phyloP scores from a whole-genome alignment of 257 asterid species.

The Forsythia viridissima region DNA sequence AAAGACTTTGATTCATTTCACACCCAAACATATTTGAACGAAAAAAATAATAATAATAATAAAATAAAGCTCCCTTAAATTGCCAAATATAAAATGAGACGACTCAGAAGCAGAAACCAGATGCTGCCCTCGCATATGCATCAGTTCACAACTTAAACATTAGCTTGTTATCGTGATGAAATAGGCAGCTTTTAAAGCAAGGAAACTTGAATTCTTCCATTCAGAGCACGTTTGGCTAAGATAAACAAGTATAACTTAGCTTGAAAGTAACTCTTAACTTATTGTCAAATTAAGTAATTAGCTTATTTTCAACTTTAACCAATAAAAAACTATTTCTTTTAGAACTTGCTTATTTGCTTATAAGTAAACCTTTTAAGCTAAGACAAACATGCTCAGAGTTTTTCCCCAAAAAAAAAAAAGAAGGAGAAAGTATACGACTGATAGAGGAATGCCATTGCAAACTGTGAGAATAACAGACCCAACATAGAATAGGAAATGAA shows the following conservation, averaged over 20 bases:
- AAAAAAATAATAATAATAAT: too few species aligned
- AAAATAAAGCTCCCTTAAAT: not conserved
- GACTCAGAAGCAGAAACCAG: not conserved
- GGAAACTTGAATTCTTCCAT: not conserved
- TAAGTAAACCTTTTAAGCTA: not conserved
- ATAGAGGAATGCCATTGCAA: not conserved
- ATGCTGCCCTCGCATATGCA: not conserved
- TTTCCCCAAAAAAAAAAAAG: too few species aligned
- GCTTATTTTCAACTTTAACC: not conserved
- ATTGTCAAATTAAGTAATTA: not conserved
- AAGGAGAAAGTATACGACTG: not conserved
- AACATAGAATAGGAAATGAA: not conserved
- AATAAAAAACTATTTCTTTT: not conserved
- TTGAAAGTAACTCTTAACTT: not conserved
- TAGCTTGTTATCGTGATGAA: not conserved
- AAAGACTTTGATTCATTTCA: not conserved
- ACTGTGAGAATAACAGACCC: not conserved
- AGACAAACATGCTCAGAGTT: not conserved
- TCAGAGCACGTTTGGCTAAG: not conserved
- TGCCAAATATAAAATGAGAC: not conserved
- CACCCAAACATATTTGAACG: not conserved
- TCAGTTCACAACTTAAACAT: not conserved
- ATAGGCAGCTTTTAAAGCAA: not conserved
- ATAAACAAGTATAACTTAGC: not conserved
- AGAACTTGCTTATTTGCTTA: not conserved